Base-by-base conservation (phyloP, 228 moss, liverwort and hornwort species). In the Sphagnum fallax region DNA sequence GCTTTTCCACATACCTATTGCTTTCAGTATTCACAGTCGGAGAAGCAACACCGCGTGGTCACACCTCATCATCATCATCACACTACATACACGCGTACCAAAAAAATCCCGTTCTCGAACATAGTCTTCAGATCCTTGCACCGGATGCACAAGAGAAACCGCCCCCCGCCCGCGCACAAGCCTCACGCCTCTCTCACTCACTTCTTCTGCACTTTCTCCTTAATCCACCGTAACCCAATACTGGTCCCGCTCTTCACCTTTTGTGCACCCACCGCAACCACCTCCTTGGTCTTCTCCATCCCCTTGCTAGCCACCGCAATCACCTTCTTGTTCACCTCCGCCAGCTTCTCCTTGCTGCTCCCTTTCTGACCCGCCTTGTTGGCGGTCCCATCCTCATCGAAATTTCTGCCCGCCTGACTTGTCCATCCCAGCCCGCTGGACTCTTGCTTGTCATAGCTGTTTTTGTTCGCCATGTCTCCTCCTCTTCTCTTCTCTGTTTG, bases 401-500 rank as follows among this genome's bases (percentile, higher is more conserved):
- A 79, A 16, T 88, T 88, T 67, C 91, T 86, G 72, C 91, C 91
- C 96, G 93, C 92, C 53, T 96, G 93, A 57, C 93, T 93, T 4
- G 93, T 93, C 96, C 96, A 96, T 10, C 84, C 92, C n/a, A 96
- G 76, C 10, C 93, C 89, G 9, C 76, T 74, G 4, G 69, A 69
- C 11, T 69, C 69, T 47, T 62, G 62, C 62, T 8, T 62, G 9
- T 62, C 62, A 0, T 71, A 75, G 60, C 73, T 80, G 63, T 80
- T 75, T 32, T 32, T 32, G 32, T 2, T 32, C 32, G 32, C 32
- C 32, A 32, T 32, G 32, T 32, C 32, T 32, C 32, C 32, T 32
- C 32, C 32, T 32, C 32, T 1, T 32, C 32, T 32, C 32, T 32
- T 32, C 32, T 32, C 32, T 32, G 32, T 32, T 32, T 32, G 32